Evolutionary conservation across 1,139 yeast species (phyloP), one percentile per base, ranked within the genome.

Genomic region (Yamadazyma epiphylla): DNA sequence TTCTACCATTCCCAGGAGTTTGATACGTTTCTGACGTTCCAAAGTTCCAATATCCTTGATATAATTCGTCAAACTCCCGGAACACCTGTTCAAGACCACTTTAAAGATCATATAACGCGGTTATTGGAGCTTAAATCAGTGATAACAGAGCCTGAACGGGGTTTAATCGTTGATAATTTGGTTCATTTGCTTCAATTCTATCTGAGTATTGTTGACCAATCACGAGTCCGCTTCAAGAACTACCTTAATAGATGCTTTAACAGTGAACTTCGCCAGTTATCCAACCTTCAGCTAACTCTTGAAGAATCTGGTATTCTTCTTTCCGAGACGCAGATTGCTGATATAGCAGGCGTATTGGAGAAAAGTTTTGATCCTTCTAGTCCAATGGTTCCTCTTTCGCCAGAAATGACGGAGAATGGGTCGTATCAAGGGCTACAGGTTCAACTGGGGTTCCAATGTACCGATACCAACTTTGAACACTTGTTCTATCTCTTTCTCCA

Each of bases 401-500:
- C 19, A 5, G 13, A n/a, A 16, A 15, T 24, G 19, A 8, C 19
- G 3, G 22, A 15, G 9, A 24, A 26, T 7, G 17, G 22, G 10
- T n/a, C 32, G 6, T 29, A 31, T 12, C 38, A 38, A 12, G 46
- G 46, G 15, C 36, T 42, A 25, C 41, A 32, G 21, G 35, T 27
- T 14, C 15, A 11, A 9, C 35, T 30, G 33, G 42, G 40, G 5
- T 32, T 43, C 11, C 33, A 35, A 21, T 22, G 36, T 21, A 31
- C 25, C 22, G 46, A 43, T 29, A 2, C 19, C 5, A 36, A 35
- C 22, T 37, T 43, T 26, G 34, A 19, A 13, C 34, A 32, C 22
- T 26, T 42, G 13, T 40, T 43, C 20, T 42, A 43, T 25, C n/a
- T 43, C 15, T 36, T 42, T 19, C 32, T 43, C 5, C 48, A 43